Percentiles rank a stretch among this genome's conserved stretches.
Conservation (phyloP, 108 stramenopile species). For the Nannochloropsis gaditana region DNA sequence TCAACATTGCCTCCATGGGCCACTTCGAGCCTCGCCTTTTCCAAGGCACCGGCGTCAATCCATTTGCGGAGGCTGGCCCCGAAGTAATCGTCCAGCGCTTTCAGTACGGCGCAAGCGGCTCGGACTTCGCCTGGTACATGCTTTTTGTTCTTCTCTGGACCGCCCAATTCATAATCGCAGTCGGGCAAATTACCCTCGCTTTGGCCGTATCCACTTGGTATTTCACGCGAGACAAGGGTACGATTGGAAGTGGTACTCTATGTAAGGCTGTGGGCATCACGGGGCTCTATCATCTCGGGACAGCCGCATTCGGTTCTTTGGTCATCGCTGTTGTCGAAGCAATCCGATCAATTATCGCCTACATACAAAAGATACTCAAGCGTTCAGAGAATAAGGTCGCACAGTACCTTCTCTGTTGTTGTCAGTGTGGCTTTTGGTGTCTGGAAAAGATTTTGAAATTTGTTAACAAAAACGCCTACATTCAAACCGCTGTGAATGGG, state of each 20-base stretch:
- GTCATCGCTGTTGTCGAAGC: slow-evolving; percentile 80
- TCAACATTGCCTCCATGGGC: slow-evolving; percentile 51
- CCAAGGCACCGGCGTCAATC: background rate
- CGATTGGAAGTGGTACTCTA: slow-evolving; percentile 65
- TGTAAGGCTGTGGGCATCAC: slow-evolving; percentile 56
- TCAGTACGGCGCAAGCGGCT: background rate
- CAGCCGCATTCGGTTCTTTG: slow-evolving; percentile 86
- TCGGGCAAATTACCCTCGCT: slow-evolving; percentile 80
- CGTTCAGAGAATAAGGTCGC: slow-evolving; percentile 47
- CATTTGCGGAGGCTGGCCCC: background rate
- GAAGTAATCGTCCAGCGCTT: background rate
- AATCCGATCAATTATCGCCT: slow-evolving; percentile 71
- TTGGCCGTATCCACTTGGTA: slow-evolving; percentile 70
- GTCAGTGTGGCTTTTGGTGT: slow-evolving; percentile 76
- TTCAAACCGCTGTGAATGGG: slow-evolving; percentile 61
- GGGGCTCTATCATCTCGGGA: slow-evolving; percentile 74
- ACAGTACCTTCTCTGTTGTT: slow-evolving; percentile 67
- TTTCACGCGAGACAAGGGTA: slow-evolving; percentile 68
- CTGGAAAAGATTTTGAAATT: slow-evolving; percentile 63
- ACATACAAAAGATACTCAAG: slow-evolving; percentile 69
- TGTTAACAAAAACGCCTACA: slow-evolving; percentile 64
- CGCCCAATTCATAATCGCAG: slow-evolving; percentile 75
- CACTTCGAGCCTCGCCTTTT: slow-evolving; percentile 23
- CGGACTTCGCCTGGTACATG: slow-evolving; percentile 54
- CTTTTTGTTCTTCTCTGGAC: slow-evolving; percentile 89